Percentiles rank a stretch among this genome's conserved stretches.
Evolutionary conservation across 768 basidiomycete genomes (phyloP).

Genomic region (Amylocystis lapponica): DNA sequence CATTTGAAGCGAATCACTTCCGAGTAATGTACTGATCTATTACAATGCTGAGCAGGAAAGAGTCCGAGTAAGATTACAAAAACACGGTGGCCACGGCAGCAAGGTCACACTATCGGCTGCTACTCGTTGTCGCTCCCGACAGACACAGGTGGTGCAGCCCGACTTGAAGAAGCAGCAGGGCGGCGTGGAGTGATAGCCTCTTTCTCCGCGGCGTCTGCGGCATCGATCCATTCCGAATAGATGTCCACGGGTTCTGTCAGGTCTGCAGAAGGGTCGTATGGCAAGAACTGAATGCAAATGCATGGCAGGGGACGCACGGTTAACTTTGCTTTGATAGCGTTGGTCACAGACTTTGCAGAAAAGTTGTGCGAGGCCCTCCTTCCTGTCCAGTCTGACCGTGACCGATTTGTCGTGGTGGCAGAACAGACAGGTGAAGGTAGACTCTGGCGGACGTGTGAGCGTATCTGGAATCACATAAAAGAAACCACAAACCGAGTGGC

Average conservation of each 20-base stretch:
- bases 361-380: constrained; percentile 76
- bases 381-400: constrained; percentile 77
- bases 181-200: constrained; percentile 50
- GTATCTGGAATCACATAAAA: constrained; percentile 1
- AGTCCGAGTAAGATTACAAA: constrained; percentile 1
- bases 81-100: neutral
- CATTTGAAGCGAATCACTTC: neutral
- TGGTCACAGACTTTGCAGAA: constrained; percentile 85
- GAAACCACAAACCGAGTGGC: constrained; percentile 55
- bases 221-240: constrained; percentile 90
- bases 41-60: constrained; percentile 1
- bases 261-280: constrained; percentile 38
- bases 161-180: constrained; percentile 49
- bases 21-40: constrained; percentile 4
- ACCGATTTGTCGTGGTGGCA: constrained; percentile 90
- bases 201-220: constrained; percentile 75
- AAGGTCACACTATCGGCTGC: constrained; percentile 7
- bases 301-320: constrained; percentile 60
- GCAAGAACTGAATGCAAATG: constrained; percentile 14
- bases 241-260: constrained; percentile 85
- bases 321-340: constrained; percentile 81
- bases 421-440: constrained; percentile 80
- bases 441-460: constrained; percentile 42
- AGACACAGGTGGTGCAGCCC: constrained; percentile 29
- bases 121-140: constrained; percentile 48